phyloP scores from a whole-genome alignment of 2,329 filamentous ascomycete species.

The Alternaria sp. region DNA sequence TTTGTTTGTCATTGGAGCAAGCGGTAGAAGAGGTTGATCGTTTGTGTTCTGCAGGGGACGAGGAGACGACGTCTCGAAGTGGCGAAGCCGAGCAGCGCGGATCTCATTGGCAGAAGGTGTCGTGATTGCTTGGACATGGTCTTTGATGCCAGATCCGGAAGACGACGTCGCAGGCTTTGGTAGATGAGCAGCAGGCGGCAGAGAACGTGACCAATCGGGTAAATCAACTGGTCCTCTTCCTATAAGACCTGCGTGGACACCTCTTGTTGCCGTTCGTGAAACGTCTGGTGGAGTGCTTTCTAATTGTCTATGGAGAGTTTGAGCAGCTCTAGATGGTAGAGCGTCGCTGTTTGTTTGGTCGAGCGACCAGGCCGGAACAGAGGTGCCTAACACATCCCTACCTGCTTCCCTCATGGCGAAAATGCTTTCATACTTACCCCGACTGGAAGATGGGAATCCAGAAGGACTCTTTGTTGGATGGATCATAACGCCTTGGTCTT shows the following conservation, averaged over 20 bases:
- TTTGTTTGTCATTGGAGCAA: neutral
- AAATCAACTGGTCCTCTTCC: neutral
- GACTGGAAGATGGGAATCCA: neutral
- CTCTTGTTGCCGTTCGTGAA: neutral
- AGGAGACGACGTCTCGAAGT: constrained; percentile 9
- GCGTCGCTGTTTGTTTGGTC: neutral
- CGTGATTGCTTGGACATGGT: neutral
- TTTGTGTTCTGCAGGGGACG: neutral
- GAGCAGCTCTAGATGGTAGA: neutral
- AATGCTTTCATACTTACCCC: constrained; percentile 3
- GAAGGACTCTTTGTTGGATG: neutral
- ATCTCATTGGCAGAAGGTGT: constrained; percentile 8
- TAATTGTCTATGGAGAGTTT: neutral
- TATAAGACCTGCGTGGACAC: neutral
- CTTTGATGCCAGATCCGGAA: neutral
- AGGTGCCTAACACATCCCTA: constrained; percentile 1
- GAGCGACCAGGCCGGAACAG: constrained; percentile 12
- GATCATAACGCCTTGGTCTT: neutral
- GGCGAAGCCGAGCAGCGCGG: constrained; percentile 24
- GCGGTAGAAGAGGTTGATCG: neutral
- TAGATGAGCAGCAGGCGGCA: neutral
- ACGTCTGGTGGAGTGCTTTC: neutral
- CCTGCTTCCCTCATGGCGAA: constrained; percentile 14
- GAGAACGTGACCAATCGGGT: neutral
- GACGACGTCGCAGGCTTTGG: neutral